phyloP scores from a whole-genome alignment of 352 stramenopile species.

The Aphanomyces invadans region DNA sequence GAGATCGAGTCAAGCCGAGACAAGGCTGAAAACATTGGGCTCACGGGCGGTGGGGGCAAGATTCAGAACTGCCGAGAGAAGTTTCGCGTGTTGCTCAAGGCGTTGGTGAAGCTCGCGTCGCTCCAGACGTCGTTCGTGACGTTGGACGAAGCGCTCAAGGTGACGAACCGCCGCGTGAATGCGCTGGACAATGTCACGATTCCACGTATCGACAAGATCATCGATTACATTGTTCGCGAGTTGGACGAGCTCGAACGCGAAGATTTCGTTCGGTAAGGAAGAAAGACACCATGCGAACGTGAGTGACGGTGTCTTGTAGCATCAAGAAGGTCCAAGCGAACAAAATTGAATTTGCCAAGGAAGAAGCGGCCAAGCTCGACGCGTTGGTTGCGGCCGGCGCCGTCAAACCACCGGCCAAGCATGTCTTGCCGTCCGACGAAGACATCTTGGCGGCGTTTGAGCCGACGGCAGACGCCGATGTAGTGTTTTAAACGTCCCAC shows the following conservation, averaged over 20 bases:
- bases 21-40: conserved; percentile 92
- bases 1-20: conserved; percentile 92
- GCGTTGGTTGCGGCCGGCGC: conserved; percentile 31
- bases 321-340: conserved; percentile 99
- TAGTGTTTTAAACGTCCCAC: conserved; percentile 53
- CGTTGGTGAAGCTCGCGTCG: conserved; percentile 83
- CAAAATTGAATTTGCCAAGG: conserved; percentile 88
- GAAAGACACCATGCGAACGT: not conserved
- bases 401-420: not conserved
- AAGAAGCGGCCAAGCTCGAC: conserved; percentile 47
- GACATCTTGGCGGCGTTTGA: conserved; percentile 82
- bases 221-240: conserved; percentile 97
- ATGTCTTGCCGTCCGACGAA: conserved; percentile 37
- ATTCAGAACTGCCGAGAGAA: conserved; percentile 92
- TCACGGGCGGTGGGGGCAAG: conserved; percentile 95
- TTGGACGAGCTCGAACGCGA: conserved; percentile 98
- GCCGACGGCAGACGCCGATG: conserved; percentile 56
- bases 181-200: conserved; percentile 99
- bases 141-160: conserved; percentile 96
- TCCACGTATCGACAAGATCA: conserved; percentile 94
- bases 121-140: conserved; percentile 97
- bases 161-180: conserved; percentile 99
- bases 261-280: conserved; percentile 80
- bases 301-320: conserved; percentile 51
- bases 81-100: conserved; percentile 72